phyloP scores from a whole-genome alignment of 75 land plant species.

The Picea glauca region DNA sequence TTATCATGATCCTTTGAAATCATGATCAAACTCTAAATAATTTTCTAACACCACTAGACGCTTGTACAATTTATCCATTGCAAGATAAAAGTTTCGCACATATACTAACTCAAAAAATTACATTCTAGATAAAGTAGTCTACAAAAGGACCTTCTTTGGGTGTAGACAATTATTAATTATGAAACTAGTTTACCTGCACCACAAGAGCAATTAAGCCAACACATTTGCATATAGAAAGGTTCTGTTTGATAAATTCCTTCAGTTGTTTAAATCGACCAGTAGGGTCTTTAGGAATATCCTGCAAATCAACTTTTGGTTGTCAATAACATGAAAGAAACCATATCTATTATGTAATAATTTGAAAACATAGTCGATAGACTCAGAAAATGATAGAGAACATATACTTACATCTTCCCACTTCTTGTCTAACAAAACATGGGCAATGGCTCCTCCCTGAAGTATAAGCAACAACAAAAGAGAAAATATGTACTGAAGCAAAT shows the following conservation, averaged over 20 bases:
- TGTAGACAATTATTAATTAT: background rate
- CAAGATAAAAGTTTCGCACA: background rate
- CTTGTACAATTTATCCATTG: too few species aligned
- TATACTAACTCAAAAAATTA: background rate
- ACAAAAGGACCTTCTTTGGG: background rate
- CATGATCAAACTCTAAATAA: too few species aligned
- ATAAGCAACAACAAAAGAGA: conserved; percentile 14
- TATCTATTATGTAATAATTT: background rate
- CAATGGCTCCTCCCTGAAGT: conserved; percentile 19
- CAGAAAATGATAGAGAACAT: background rate
- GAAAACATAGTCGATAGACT: background rate
- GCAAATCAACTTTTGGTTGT: background rate
- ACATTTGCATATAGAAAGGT: background rate
- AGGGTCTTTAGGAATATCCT: conserved; percentile 2
- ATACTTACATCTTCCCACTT: conserved; percentile 22
- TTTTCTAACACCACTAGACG: too few species aligned
- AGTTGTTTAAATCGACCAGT: background rate
- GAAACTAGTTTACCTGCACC: conserved; percentile 1
- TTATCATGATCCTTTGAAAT: background rate
- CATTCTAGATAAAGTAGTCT: background rate
- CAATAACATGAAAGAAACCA: background rate
- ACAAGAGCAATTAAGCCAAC: background rate
- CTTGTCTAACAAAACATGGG: conserved; percentile 17
- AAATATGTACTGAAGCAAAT: conserved; percentile 24
- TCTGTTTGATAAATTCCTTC: conserved; percentile 3